phyloP scores from a whole-genome alignment of 306 rosid species.

The Glycine soja region DNA sequence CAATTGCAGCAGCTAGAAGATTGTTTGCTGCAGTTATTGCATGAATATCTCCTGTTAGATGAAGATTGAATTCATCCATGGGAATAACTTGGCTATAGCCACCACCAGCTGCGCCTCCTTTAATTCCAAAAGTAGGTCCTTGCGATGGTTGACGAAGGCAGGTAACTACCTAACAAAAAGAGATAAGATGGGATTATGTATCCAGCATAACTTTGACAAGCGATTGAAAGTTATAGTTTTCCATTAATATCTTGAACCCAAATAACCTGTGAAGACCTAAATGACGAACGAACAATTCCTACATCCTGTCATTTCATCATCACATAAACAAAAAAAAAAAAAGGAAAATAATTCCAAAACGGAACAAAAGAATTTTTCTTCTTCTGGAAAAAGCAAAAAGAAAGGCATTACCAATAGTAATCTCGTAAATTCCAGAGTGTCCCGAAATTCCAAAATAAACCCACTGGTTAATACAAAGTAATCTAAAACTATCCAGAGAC shows the following conservation, averaged over 20 bases:
- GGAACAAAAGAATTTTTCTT: conserved; percentile 7
- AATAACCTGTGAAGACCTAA: conserved; percentile 12
- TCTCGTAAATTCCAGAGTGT: no score
- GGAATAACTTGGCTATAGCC: conserved; percentile 99
- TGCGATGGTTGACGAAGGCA: conserved; percentile 99
- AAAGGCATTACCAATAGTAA: background rate
- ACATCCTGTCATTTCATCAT: conserved; percentile 27
- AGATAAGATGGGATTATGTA: conserved; percentile 25
- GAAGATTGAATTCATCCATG: conserved; percentile 99
- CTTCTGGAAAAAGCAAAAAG: conserved; percentile 17
- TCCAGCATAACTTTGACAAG: conserved; percentile 28
- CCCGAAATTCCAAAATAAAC: no score
- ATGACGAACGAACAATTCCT: conserved; percentile 23
- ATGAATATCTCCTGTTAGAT: conserved; percentile 95
- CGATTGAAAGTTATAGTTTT: conserved; percentile 14
- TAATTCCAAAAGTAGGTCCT: conserved; percentile 99
- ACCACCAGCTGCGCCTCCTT: conserved; percentile 99
- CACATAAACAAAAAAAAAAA: background rate
- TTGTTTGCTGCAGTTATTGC: conserved; percentile 98
- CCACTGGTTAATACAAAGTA: no score
- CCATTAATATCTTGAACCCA: conserved; percentile 7
- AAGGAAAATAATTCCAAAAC: conserved; percentile 7
- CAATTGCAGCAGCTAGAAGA: conserved; percentile 98
- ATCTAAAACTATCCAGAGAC: no score
- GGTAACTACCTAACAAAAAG: conserved; percentile 77